Evolutionary conservation across 192 early-diverging fungal species (phyloP).

Genomic region (Rhizophagus clarus): DNA sequence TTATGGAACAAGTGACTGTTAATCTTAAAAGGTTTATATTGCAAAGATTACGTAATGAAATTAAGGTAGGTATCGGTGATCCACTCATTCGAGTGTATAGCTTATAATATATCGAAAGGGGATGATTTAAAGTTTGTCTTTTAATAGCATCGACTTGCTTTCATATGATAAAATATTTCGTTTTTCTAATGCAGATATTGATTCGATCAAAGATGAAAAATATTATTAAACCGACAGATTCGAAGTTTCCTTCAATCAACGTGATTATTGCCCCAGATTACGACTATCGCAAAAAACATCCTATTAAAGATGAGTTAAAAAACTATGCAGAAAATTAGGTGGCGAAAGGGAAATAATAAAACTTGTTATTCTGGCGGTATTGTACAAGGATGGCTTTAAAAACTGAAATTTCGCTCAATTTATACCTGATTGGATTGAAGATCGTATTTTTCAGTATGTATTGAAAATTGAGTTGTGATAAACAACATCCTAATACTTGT

Average conservation of each 20-base stretch:
- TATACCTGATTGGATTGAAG: no score
- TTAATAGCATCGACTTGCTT: slow-evolving; percentile 1
- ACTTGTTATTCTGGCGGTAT: slow-evolving; percentile 3
- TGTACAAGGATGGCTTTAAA: no score
- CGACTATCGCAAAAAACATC: slow-evolving; percentile 11
- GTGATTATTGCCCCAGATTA: slow-evolving; percentile 15
- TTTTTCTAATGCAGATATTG: slow-evolving; percentile 5
- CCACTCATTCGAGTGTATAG: slow-evolving; percentile 20
- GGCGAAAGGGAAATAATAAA: background rate
- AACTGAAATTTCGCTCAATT: no score
- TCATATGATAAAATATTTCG: background rate
- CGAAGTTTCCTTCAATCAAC: slow-evolving; percentile 20
- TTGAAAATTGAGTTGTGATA: no score
- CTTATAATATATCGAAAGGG: slow-evolving; percentile 17
- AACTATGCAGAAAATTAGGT: slow-evolving; percentile 18
- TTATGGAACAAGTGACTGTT: slow-evolving; percentile 5
- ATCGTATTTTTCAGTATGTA: no score
- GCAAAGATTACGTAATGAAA: background rate
- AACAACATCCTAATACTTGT: no score
- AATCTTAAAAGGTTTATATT: slow-evolving; percentile 13
- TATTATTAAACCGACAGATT: background rate
- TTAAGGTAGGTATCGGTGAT: background rate
- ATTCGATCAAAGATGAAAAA: slow-evolving; percentile 12
- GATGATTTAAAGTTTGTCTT: slow-evolving; percentile 2
- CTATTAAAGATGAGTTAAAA: slow-evolving; percentile 27